A percentile compares a stretch with the other conserved stretches of the same genome.
Evolutionary conservation across 2,329 filamentous ascomycete species (phyloP).

Genomic region (Tolypocladium amazonense): DNA sequence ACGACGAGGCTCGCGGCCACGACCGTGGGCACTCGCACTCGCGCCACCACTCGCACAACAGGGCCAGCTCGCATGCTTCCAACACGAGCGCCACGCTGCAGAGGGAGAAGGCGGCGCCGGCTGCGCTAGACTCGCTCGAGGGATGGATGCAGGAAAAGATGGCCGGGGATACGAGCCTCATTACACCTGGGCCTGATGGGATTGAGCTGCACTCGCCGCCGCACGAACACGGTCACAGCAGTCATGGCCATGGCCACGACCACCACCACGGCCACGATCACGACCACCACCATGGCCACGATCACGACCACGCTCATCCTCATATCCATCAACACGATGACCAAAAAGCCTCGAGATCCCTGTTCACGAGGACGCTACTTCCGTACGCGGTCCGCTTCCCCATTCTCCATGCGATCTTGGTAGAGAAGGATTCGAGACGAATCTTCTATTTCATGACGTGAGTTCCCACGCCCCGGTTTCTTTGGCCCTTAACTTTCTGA

Average conservation of each 20-base stretch:
- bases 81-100: conserved; percentile 15
- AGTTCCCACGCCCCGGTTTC: conserved; percentile 16
- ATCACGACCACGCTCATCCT: conserved; percentile 14
- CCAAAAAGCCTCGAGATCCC: conserved; percentile 43
- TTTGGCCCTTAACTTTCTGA: conserved; percentile 1
- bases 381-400: conserved; percentile 60
- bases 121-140: conserved; percentile 20
- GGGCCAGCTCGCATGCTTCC: conserved; percentile 18
- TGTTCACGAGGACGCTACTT: conserved; percentile 64
- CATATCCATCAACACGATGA: conserved; percentile 24
- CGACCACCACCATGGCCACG: conserved; percentile 11
- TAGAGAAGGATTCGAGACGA: conserved; percentile 82
- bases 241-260: conserved; percentile 15
- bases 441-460: conserved; percentile 97
- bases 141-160: conserved; percentile 32
- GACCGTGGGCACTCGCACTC: conserved; percentile 14
- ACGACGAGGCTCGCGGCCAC: conserved; percentile 18
- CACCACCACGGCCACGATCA: conserved; percentile 8
- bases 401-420: conserved; percentile 73
- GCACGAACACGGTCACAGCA: conserved; percentile 12
- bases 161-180: conserved; percentile 27
- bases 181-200: conserved; percentile 21
- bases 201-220: conserved; percentile 14
- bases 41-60: conserved; percentile 17
- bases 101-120: conserved; percentile 20